These are phyloP conservation scores for Ustilago curta DNA, from an alignment of 1,284 basidiomycete genomes.

Conservation along the genomic window DNA sequence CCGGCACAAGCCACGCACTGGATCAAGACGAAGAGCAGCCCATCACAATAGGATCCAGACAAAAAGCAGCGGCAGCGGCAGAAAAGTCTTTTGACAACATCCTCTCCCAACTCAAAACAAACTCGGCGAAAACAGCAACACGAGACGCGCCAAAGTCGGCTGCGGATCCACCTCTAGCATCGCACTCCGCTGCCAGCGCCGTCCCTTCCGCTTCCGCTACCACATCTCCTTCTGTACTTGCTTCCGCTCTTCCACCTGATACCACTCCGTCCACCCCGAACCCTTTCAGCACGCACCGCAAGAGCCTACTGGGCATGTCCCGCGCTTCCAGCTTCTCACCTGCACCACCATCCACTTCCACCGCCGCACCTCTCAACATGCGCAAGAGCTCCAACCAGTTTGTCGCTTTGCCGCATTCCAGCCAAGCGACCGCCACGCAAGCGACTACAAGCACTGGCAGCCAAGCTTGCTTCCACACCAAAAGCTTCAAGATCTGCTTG, in stretches of 20 bases:
- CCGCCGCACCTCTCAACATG: constrained; percentile 12
- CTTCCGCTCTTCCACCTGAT: constrained; percentile 6
- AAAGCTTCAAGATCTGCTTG: constrained; percentile 36
- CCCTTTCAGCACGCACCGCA: constrained; percentile 18
- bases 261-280: constrained; percentile 7
- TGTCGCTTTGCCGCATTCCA: constrained; percentile 26
- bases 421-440: constrained; percentile 2
- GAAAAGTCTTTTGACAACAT: constrained; percentile 50
- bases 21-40: constrained; percentile 33
- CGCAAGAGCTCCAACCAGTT: constrained; percentile 21
- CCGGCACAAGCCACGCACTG: not conserved
- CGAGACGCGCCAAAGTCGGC: not conserved
- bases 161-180: not conserved
- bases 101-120: constrained; percentile 38
- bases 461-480: constrained; percentile 18
- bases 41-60: constrained; percentile 44
- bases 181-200: not conserved
- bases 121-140: constrained; percentile 5
- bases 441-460: not conserved
- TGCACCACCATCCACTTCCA: constrained; percentile 15
- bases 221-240: constrained; percentile 2
- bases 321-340: constrained; percentile 51
- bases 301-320: constrained; percentile 45
- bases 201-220: constrained; percentile 6
- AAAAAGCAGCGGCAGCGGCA: constrained; percentile 40